These are phyloP conservation scores for Adiantum capillusveneris DNA, from an alignment of 75 land plant species.

Conservation along the genomic window DNA sequence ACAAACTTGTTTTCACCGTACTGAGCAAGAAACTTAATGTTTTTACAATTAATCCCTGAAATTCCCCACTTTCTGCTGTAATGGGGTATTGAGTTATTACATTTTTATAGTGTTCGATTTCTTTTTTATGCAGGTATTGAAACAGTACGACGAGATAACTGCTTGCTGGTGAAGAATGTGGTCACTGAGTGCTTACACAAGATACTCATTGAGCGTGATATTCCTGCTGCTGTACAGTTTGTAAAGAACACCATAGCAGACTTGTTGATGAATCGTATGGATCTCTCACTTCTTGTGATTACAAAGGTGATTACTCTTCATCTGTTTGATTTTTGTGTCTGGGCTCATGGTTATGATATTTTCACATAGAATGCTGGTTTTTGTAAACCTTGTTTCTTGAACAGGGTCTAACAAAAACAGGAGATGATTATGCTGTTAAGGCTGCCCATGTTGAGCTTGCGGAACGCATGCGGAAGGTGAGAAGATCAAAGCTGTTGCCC, in stretches of 20 bases:
- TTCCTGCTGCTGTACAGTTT: constrained; percentile 88
- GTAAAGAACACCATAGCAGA: constrained; percentile 90
- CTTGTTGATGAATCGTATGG: constrained; percentile 97
- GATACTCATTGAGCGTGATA: constrained; percentile 80
- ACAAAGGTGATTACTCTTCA: no score
- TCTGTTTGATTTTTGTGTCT: no score
- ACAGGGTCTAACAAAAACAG: constrained; percentile 92
- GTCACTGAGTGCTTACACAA: constrained; percentile 92
- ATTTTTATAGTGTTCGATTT: no score
- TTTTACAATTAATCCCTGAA: no score
- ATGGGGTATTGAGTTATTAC: no score
- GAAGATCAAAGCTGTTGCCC: not conserved
- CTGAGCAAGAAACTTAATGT: no score
- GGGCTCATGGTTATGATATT: no score
- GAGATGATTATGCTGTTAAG: constrained; percentile 94
- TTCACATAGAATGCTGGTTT: no score
- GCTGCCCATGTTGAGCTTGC: constrained; percentile 99
- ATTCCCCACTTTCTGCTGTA: no score
- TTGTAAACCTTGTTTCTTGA: no score
- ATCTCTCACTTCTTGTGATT: constrained; percentile 94
- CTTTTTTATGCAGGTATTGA: constrained; percentile 87
- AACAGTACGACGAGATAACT: constrained; percentile 97
- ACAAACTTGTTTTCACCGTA: no score
- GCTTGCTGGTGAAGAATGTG: constrained; percentile 88
- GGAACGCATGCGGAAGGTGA: constrained; percentile 96